Base-by-base conservation (phyloP, 2,329 filamentous ascomycete species). In the Colletotrichum phormii region DNA sequence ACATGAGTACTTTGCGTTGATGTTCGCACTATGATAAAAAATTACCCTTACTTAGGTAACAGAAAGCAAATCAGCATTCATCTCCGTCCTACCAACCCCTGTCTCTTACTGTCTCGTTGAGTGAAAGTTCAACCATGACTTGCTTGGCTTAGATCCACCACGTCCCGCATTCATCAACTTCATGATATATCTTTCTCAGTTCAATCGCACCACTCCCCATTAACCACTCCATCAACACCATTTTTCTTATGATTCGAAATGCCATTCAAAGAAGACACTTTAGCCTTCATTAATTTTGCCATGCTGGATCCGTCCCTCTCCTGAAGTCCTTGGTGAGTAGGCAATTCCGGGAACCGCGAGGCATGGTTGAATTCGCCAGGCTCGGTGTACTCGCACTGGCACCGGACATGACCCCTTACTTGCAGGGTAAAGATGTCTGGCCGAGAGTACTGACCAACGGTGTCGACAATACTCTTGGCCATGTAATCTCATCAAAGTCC, bases 401-500 rank as follows among this genome's bases (percentile, higher is more conserved):
- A 5, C 13, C 26, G 26, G 24, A 55, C 26, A 3, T 31, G 6
- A 18, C 53, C 26, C 53, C 26, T 55, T 24, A 31, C 12, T 3
- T 55, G 26, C 53, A 85, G 78, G 26, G 82, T 82, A 18, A 85
- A 77, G 64, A 84, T 67, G 60, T 85, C 83, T 12, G 83, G 82
- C 5, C 82, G 78, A 63, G 81, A 80, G 75, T 84, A 80, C 62
- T 81, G 78, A 1, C 79, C 77, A 0, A 75, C 77, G 35, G 83
- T 81, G 63, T 85, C 83, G 33, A 84, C 79, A 58, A 84, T 83
- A 0, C 80, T 80, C 37, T 81, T 79, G 2, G 82, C 81, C 29
- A 81, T 79, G n/a, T 83, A 80, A 82, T 80, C 53, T 82, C 80
- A 18, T 82, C 77, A 63, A 90, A 77, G 54, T 89, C 84, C 59